These are phyloP conservation scores for Verticillium albo-atrum DNA, from an alignment of 2,329 filamentous ascomycete species.

Conservation along the genomic window DNA sequence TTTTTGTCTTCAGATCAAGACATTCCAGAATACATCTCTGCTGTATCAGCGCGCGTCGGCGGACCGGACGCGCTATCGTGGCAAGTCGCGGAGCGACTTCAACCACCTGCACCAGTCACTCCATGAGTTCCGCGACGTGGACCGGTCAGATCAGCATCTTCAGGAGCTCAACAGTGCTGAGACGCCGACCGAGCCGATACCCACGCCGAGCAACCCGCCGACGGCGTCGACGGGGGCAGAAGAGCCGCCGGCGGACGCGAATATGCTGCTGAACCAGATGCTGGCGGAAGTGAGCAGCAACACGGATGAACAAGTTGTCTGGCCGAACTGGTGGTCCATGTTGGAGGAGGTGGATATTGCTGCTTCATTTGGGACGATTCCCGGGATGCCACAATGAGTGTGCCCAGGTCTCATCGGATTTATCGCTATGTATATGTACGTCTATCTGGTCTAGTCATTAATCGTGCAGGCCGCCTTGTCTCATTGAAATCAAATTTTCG, in stretches of 20 bases:
- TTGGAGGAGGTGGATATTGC: constrained; percentile 9
- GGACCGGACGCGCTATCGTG: constrained; percentile 16
- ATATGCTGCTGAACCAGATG: neutral
- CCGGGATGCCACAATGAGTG: too few relatives aligned
- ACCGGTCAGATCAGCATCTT: constrained; percentile 23
- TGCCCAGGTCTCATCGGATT: too few relatives aligned
- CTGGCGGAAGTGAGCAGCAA: neutral
- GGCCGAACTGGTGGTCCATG: constrained; percentile 14
- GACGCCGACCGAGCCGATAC: neutral
- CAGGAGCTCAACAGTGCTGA: constrained; percentile 23
- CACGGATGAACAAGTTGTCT: constrained; percentile 7
- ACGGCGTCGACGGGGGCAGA: neutral
- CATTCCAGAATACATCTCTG: constrained; percentile 15
- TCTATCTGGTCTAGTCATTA: too few relatives aligned
- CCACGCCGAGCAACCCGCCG: neutral
- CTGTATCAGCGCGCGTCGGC: constrained; percentile 19
- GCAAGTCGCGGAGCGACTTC: constrained; percentile 21
- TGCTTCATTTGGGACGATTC: neutral
- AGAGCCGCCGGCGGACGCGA: neutral
- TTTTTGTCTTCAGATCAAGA: constrained; percentile 5
- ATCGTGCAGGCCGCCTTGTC: neutral
- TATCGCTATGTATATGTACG: too few relatives aligned
- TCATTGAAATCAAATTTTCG: neutral
- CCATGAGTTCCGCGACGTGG: constrained; percentile 23
- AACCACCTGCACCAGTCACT: constrained; percentile 23